These are phyloP conservation scores for Angomonas deanei DNA, from an alignment of 208 protist genomes.

Conservation along the genomic window DNA sequence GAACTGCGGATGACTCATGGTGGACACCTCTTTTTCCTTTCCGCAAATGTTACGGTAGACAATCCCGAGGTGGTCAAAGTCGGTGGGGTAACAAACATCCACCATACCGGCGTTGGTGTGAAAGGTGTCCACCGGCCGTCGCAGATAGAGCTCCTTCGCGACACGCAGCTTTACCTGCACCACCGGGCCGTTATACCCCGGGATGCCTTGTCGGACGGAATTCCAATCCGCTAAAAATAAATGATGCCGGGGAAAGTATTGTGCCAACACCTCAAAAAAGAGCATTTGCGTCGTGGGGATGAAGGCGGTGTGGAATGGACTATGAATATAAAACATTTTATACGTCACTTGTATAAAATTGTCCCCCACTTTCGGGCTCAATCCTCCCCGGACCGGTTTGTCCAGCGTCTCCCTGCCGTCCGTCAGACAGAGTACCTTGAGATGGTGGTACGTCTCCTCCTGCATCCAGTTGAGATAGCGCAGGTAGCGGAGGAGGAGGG, in stretches of 20 bases:
- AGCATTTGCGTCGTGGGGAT: slow-evolving; percentile 76
- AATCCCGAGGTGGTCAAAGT: slow-evolving; percentile 65
- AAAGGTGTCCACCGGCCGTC: slow-evolving; percentile 44
- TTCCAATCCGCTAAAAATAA: slow-evolving; percentile 74
- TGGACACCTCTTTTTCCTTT: slow-evolving; percentile 57
- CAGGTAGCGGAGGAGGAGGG: slow-evolving; percentile 77
- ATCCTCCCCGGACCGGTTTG: slow-evolving; percentile 34
- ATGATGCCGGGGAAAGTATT: slow-evolving; percentile 83
- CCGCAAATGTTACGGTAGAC: slow-evolving; percentile 71
- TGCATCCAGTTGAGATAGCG: slow-evolving; percentile 84
- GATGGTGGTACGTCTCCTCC: slow-evolving; percentile 79
- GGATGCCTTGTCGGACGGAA: slow-evolving; percentile 48
- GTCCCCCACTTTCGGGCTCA: slow-evolving; percentile 59
- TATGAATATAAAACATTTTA: slow-evolving; percentile 70
- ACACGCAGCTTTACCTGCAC: slow-evolving; percentile 81
- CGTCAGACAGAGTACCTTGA: slow-evolving; percentile 81
- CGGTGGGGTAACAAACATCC: slow-evolving; percentile 86
- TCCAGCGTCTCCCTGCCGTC: slow-evolving; percentile 75
- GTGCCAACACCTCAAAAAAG: slow-evolving; percentile 61
- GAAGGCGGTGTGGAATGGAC: slow-evolving; percentile 68
- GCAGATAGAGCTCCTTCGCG: slow-evolving; percentile 72
- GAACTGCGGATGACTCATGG: slow-evolving; percentile 72
- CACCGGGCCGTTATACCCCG: slow-evolving; percentile 70
- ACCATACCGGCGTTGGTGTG: slow-evolving; percentile 77
- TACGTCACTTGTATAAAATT: slow-evolving; percentile 38